Evolutionary conservation across 2,329 filamentous ascomycete genomes (phyloP).

Genomic region (Pseudovirgaria hyperparasitica): DNA sequence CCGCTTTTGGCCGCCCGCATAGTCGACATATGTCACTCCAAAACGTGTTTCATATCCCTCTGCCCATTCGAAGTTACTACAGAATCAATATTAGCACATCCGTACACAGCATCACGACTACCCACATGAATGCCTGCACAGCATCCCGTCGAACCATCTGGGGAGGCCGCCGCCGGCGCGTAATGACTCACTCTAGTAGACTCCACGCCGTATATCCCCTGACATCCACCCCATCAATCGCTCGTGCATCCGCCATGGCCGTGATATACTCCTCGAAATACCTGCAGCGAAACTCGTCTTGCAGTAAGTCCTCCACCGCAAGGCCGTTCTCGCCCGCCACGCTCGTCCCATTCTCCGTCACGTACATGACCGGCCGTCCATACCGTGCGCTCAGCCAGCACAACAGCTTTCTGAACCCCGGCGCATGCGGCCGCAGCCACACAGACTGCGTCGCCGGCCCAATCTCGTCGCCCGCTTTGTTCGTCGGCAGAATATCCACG

Average conservation of each 20-base stretch:
- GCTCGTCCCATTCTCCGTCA: slow-evolving; percentile 81
- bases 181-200: slow-evolving; percentile 55
- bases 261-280: slow-evolving; percentile 70
- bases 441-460: slow-evolving; percentile 71
- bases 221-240: slow-evolving; percentile 64
- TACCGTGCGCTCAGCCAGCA: slow-evolving; percentile 54
- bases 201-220: slow-evolving; percentile 77
- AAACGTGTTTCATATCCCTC: slow-evolving; percentile 82
- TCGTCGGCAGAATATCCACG: slow-evolving; percentile 57
- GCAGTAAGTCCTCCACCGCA: slow-evolving; percentile 53
- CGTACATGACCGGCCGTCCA: slow-evolving; percentile 63
- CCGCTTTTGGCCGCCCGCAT: slow-evolving; percentile 64
- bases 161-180: slow-evolving; percentile 7
- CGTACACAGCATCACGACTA: slow-evolving; percentile 4
- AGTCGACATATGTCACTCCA: slow-evolving; percentile 74
- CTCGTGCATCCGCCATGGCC: slow-evolving; percentile 61
- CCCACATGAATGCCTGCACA: slow-evolving; percentile 3
- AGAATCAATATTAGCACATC: slow-evolving; percentile 8
- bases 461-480: slow-evolving; percentile 60
- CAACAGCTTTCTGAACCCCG: slow-evolving; percentile 61
- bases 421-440: slow-evolving; percentile 66
- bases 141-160: slow-evolving; percentile 4
- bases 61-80: slow-evolving; percentile 77
- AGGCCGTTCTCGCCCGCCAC: slow-evolving; percentile 74
- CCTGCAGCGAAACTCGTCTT: slow-evolving; percentile 69